These are phyloP conservation scores for Coffea canephora DNA, from an alignment of 257 asterid species.

Conservation along the genomic window DNA sequence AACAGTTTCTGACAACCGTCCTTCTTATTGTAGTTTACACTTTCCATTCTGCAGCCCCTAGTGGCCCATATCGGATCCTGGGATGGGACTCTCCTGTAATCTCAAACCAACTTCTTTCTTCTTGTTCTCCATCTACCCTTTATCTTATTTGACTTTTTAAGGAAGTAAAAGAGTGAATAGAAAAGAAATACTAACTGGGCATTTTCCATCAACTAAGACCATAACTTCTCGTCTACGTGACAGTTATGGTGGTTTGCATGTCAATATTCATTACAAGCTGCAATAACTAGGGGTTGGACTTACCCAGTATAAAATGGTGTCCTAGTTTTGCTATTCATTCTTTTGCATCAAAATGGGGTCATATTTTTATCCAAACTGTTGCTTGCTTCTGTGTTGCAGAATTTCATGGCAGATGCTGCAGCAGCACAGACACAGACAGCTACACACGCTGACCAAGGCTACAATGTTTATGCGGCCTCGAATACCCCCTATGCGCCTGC, in stretches of 20 bases:
- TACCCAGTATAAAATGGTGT: not conserved
- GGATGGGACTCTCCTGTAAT: not conserved
- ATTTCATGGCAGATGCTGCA: conserved; percentile 85
- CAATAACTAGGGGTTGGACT: too few relatives aligned
- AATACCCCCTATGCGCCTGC: conserved; percentile 49
- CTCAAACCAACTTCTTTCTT: conserved; percentile 3
- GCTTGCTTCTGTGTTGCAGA: conserved; percentile 41
- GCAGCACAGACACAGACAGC: conserved; percentile 53
- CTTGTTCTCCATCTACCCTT: not conserved
- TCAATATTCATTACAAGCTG: not conserved
- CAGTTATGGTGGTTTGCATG: not conserved
- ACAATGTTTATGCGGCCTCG: conserved; percentile 54
- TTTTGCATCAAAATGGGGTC: not conserved
- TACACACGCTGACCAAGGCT: conserved; percentile 55
- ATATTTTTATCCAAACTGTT: not conserved
- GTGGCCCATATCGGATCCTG: not conserved
- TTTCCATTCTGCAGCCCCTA: not conserved
- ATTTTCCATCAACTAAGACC: not conserved
- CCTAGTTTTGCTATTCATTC: too few relatives aligned
- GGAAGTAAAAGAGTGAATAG: not conserved
- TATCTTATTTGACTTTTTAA: not conserved
- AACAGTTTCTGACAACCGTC: not conserved
- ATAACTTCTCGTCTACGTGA: not conserved
- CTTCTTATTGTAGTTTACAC: not conserved
- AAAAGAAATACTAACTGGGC: not conserved